These are phyloP conservation scores for Fusarium guadeloupense DNA, from an alignment of 2,329 filamentous ascomycete genomes.

Conservation along the genomic window DNA sequence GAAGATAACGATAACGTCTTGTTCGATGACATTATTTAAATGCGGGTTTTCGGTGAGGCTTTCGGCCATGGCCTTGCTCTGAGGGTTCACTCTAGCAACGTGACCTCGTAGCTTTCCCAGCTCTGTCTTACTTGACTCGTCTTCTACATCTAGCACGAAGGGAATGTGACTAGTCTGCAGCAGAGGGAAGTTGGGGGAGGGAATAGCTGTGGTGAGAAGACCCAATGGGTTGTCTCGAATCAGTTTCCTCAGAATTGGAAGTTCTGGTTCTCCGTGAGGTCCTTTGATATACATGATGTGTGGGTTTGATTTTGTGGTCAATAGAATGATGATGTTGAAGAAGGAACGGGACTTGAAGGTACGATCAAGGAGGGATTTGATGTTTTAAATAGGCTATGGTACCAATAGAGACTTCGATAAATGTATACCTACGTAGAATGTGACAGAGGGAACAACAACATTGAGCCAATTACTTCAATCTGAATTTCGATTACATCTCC, in stretches of 20 bases:
- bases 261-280: conserved; percentile 61
- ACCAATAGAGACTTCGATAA: neutral
- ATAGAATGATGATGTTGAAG: neutral
- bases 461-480: neutral
- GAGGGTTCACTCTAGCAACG: conserved; percentile 70
- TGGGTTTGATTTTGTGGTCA: fast-evolving
- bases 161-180: conserved; percentile 70
- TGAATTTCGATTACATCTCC: neutral
- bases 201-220: conserved; percentile 69
- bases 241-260: conserved; percentile 61
- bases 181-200: conserved; percentile 57
- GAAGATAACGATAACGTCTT: conserved; percentile 72
- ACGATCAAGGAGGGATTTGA: neutral
- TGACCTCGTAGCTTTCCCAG: conserved; percentile 65
- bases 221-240: conserved; percentile 70
- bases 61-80: conserved; percentile 68
- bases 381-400: neutral
- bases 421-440: neutral
- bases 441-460: neutral
- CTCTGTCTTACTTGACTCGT: conserved; percentile 53
- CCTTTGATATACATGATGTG: conserved; percentile 65
- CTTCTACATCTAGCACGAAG: conserved; percentile 63
- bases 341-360: neutral
- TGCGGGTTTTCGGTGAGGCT: conserved; percentile 35
- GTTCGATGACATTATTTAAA: conserved; percentile 47